Percentiles rank a stretch among this genome's conserved stretches.
Evolutionary conservation across 164 flowering plant genomes (phyloP).

Genomic region (Euptelea pleiosperma): DNA sequence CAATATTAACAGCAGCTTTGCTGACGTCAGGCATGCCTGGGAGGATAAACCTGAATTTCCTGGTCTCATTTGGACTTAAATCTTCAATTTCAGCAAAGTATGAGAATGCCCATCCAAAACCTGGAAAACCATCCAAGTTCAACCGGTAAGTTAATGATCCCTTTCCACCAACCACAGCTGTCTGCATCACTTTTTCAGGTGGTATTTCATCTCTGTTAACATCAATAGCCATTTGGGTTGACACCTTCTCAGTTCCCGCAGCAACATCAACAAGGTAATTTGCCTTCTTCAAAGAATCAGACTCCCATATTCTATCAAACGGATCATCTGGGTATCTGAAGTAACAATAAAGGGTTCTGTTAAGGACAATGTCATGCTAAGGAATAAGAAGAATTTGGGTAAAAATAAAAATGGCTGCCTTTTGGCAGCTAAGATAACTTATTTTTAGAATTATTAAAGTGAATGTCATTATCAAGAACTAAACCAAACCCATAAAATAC

Average conservation of each 20-base stretch:
- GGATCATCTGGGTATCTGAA: slow-evolving; percentile 98
- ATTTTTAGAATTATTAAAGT: not conserved
- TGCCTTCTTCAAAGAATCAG: slow-evolving; percentile 79
- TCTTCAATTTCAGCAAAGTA: slow-evolving; percentile 97
- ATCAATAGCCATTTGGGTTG: slow-evolving; percentile 63
- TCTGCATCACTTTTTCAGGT: slow-evolving; percentile 95
- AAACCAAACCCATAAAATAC: no score
- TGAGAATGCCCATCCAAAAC: slow-evolving; percentile 87
- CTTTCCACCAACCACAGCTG: slow-evolving; percentile 92
- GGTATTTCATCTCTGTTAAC: slow-evolving; percentile 60
- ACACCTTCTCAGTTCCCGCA: slow-evolving; percentile 71
- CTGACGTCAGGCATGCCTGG: slow-evolving; percentile 68
- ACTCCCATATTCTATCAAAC: slow-evolving; percentile 93
- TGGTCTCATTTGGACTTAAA: slow-evolving; percentile 50
- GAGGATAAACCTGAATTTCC: slow-evolving; percentile 76
- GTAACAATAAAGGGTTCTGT: slow-evolving; percentile 7
- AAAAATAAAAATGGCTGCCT: not conserved
- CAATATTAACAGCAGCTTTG: slow-evolving; percentile 75
- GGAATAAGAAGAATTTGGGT: not conserved
- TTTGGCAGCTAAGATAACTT: not conserved
- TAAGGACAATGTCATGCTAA: not conserved
- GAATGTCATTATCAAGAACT: not conserved
- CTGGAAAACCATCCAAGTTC: slow-evolving; percentile 94
- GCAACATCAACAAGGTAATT: slow-evolving; percentile 98
- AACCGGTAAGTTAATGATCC: slow-evolving; percentile 83